Evolutionary conservation across 164 flowering plant species (phyloP), one percentile per base, ranked within the genome.

Genomic region (Piper longum): DNA sequence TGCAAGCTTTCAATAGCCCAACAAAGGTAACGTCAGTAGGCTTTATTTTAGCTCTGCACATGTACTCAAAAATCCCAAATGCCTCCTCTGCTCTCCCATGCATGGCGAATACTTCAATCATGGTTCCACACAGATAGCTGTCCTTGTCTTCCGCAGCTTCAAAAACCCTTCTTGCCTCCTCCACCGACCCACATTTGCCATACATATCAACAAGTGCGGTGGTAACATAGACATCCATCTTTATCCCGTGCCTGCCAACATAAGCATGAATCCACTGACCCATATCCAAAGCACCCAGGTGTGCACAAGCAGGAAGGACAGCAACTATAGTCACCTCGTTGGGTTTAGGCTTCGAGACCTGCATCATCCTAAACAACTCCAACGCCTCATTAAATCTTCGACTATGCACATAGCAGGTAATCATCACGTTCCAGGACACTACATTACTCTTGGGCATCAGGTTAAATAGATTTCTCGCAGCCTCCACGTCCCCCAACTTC

Each of bases 361-460:
- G 74, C 77, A 75, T 75, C 62, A 61, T 43, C 56, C 72, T 62
- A 57, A 75, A 75, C 66, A 75, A 56, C 54, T 71, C 68, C 72
- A 75, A 57, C 3, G 74, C 72, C 41, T 71, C 77, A 40, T 17
- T 16, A 39, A 74, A 74, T n/a, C 42, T 45, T 11, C 70, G 16
- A 8, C 62, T 64, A 26, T 71, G 72, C 41, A 71, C 66, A 60
- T 61, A 71, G 41, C 74, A 63, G 36, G 72, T 69, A 7, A 71
- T 71, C 69, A 75, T 55, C 57, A 60, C 72, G 60, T 71, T 75
- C 77, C 77, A 71, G 40, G 77, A 75, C 12, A 75, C 74, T 17
- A 75, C 77, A 71, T 71, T 69, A 57, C 70, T 66, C 61, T 57
- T 57, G 7, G 70, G 74, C 72, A 75, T 71, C 45, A 60, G 54